Percentiles rank a stretch among this genome's conserved stretches.
Conservation (phyloP, 2,329 filamentous ascomycete genomes). For the Colletotrichum acutatum region DNA sequence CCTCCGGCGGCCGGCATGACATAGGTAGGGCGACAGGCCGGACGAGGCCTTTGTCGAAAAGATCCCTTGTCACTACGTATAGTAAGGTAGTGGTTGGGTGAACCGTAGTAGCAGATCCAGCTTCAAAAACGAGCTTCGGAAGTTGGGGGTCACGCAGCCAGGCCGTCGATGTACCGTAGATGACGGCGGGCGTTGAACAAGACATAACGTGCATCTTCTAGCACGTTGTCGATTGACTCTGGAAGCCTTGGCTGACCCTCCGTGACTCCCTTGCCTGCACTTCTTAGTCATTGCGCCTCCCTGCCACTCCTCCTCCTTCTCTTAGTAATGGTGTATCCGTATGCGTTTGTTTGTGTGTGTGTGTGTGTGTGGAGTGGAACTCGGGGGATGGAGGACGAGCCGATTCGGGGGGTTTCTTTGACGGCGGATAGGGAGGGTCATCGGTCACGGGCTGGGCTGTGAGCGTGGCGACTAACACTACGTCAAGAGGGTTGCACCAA, state of each 20-base stretch:
- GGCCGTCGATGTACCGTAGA: slow-evolving; percentile 6
- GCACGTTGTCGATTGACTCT: slow-evolving; percentile 3
- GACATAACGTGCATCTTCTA: slow-evolving; percentile 16
- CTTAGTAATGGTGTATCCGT: not conserved
- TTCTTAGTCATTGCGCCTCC: not conserved
- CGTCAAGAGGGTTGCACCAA: slow-evolving; percentile 31
- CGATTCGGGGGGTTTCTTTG: not conserved
- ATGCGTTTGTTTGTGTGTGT: not conserved
- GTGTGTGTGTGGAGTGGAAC: not conserved
- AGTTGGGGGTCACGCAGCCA: slow-evolving; percentile 12
- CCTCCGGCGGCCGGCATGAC: not conserved
- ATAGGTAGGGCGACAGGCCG: not conserved
- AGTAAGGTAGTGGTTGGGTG: not conserved
- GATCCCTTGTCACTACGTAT: not conserved
- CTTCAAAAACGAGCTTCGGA: not conserved
- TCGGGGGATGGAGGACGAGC: slow-evolving; percentile 1
- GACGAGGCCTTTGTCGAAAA: not conserved
- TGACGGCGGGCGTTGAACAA: not conserved
- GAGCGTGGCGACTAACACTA: slow-evolving; percentile 28
- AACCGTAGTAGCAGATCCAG: not conserved
- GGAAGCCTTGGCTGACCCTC: slow-evolving; percentile 24
- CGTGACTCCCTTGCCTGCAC: slow-evolving; percentile 6
- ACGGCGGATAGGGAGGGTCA: not conserved
- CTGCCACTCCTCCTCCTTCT: not conserved
- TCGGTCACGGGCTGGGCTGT: slow-evolving; percentile 12